These are phyloP conservation scores for Globisporangium heterothallicum DNA, from an alignment of 352 stramenopile species.

Conservation along the genomic window DNA sequence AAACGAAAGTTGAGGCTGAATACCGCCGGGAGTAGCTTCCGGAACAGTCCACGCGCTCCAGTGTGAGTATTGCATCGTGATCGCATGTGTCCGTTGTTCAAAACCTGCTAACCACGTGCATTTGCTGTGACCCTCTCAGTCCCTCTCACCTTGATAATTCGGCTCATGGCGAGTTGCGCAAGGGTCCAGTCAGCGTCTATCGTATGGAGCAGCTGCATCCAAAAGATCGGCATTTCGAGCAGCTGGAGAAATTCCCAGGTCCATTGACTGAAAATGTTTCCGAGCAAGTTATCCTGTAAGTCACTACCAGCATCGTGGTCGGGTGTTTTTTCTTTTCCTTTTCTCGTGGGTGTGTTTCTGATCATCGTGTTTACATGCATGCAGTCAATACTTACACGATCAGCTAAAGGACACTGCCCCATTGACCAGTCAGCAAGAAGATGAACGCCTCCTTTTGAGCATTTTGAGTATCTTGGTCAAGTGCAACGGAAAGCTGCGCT, in stretches of 20 bases:
- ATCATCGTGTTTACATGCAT: neutral
- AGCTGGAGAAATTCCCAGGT: slow-evolving; percentile 73
- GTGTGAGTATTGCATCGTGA: slow-evolving; percentile 29
- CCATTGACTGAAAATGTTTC: slow-evolving; percentile 57
- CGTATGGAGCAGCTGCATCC: slow-evolving; percentile 76
- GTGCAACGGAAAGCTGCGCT: slow-evolving; percentile 73
- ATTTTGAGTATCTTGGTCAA: slow-evolving; percentile 72
- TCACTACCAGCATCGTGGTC: neutral
- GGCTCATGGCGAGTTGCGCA: slow-evolving; percentile 60
- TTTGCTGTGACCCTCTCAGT: slow-evolving; percentile 15
- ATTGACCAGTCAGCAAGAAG: slow-evolving; percentile 38
- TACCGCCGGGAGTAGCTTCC: slow-evolving; percentile 42
- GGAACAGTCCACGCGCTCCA: slow-evolving; percentile 56
- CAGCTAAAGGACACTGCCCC: slow-evolving; percentile 30
- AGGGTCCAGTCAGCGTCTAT: slow-evolving; percentile 77
- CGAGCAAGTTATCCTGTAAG: slow-evolving; percentile 58
- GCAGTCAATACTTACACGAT: slow-evolving; percentile 53
- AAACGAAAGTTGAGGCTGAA: slow-evolving; percentile 81
- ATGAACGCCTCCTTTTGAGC: slow-evolving; percentile 63
- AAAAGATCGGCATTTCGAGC: slow-evolving; percentile 57
- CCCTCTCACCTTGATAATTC: slow-evolving; percentile 46
- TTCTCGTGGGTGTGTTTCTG: neutral
- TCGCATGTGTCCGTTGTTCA: slow-evolving; percentile 5
- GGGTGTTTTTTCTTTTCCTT: neutral
- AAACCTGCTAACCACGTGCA: neutral